A percentile compares a stretch with the other conserved stretches of the same genome.
Conservation (phyloP, 75 land plant genomes). For the Pinus tabuliformis region DNA sequence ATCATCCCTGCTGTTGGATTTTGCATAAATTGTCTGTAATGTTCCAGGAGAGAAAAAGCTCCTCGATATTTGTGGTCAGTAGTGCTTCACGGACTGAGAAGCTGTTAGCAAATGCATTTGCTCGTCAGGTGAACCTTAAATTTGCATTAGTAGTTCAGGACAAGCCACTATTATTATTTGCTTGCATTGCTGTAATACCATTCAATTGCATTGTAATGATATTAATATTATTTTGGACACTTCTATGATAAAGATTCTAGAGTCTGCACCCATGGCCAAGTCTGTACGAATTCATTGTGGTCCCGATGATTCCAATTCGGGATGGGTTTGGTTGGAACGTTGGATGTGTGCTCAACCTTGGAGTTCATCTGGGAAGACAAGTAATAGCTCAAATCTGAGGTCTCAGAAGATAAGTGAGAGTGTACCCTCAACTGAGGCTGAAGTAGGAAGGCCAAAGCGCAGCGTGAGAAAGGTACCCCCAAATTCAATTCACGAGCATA, state of each 20-base stretch:
- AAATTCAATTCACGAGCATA: not conserved
- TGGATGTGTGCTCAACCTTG: slow-evolving; percentile 73
- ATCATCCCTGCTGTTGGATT: not conserved
- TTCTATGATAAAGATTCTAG: slow-evolving; percentile 37
- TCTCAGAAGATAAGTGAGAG: slow-evolving; percentile 15
- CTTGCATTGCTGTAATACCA: not conserved
- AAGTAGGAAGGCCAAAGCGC: slow-evolving; percentile 37
- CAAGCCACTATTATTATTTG: not conserved
- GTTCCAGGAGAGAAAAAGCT: slow-evolving; percentile 5
- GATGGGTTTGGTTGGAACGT: slow-evolving; percentile 75
- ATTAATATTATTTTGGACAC: not conserved
- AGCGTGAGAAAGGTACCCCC: slow-evolving; percentile 4
- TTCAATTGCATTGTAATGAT: not conserved
- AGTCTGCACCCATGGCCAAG: slow-evolving; percentile 25
- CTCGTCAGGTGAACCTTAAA: slow-evolving; percentile 20
- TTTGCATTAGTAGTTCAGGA: not conserved
- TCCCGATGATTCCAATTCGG: slow-evolving; percentile 61
- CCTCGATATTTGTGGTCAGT: slow-evolving; percentile 5
- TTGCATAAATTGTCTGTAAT: not conserved
- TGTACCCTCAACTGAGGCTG: slow-evolving; percentile 14
- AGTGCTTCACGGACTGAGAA: slow-evolving; percentile 11
- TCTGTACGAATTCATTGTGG: slow-evolving; percentile 56
- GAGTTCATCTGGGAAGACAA: slow-evolving; percentile 38
- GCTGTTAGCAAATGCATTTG: slow-evolving; percentile 26
- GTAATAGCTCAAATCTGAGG: slow-evolving; percentile 9